These are phyloP conservation scores for Biscogniauxia marginata DNA, from an alignment of 2,329 filamentous ascomycete genomes.

Conservation along the genomic window DNA sequence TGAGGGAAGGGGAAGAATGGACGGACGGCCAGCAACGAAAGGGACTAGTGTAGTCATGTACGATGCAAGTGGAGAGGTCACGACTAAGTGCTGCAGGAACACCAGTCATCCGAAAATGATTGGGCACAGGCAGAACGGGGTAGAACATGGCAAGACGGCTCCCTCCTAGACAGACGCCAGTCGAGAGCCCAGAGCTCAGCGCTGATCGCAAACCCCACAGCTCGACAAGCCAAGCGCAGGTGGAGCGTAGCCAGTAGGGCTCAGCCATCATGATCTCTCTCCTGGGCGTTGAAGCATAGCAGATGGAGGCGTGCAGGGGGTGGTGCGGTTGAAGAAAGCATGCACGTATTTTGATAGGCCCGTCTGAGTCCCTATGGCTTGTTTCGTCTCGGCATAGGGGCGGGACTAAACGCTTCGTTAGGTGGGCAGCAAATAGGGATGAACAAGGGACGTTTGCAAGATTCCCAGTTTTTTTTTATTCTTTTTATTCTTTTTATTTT, in stretches of 20 bases:
- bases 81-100: slow-evolving; percentile 36
- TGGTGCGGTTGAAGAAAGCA: slow-evolving; percentile 5
- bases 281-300: slow-evolving; percentile 40
- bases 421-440: slow-evolving; percentile 3
- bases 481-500: slow-evolving; percentile 5
- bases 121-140: slow-evolving; percentile 34
- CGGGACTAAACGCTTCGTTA: slow-evolving; percentile 22
- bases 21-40: slow-evolving; percentile 2
- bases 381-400: slow-evolving; percentile 35
- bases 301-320: slow-evolving; percentile 34
- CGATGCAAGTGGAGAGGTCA: slow-evolving; percentile 25
- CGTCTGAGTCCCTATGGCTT: slow-evolving; percentile 23
- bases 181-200: slow-evolving; percentile 22
- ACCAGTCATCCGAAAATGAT: slow-evolving; percentile 31
- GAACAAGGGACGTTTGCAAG: slow-evolving; percentile 3
- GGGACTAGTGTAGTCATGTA: slow-evolving; percentile 22
- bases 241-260: slow-evolving; percentile 35
- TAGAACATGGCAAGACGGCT: slow-evolving; percentile 29
- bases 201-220: slow-evolving; percentile 23
- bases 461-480: not conserved
- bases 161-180: slow-evolving; percentile 15
- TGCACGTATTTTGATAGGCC: slow-evolving; percentile 31
- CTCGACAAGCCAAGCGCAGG: slow-evolving; percentile 25
- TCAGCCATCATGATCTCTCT: slow-evolving; percentile 34
- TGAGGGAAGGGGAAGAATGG: slow-evolving; percentile 13